Base-by-base conservation (phyloP, 2,329 filamentous ascomycete genomes). In the Emmonsiellopsis sp. region DNA sequence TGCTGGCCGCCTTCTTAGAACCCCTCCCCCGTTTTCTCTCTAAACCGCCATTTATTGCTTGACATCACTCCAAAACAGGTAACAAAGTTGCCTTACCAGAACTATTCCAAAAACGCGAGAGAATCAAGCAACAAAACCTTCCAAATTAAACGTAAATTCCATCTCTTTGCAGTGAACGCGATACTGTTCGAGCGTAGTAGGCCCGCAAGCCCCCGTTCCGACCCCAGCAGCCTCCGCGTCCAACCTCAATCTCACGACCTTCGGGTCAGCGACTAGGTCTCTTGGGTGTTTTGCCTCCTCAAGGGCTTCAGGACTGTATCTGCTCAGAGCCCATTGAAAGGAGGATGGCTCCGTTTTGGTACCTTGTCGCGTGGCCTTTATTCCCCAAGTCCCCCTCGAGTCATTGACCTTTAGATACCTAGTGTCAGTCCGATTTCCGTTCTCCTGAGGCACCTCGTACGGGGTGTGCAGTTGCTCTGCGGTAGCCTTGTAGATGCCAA, bases 371-470 rank as follows among this genome's bases (percentile, higher is more conserved):
- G 26, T 37, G 20, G 50, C 50, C 41, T 26, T 16, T 11, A 52
- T 38, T 8, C 54, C 52, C 51, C 41, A 44, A 9, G 9, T n/a
- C 41, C 61, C 51, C 7, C 56, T 26, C 2, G 31, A 15, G 44
- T 57, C 50, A 11, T 41, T 40, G 20, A 63, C 20, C 30, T 57
- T 32, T 13, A 63, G 16, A 62, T 62, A 65, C 8, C 56, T 40
- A 3, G 62, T 63, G 0, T 61, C 61, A 26, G 55, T 56, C 0
- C 61, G 56, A 30, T 65, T 63, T 13, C 63, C 63, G 20, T 58
- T 59, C 43, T 64, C 63, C 41, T 65, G 62, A 0, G 63, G 63
- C 3, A 61, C 59, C 32, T 65, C 63, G n/a, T 65, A 65, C 1
- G 58, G 53, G 0, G 62, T 64, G 8, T 64, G 61, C 9, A 65